phyloP scores from a whole-genome alignment of 805 yeast genomes.

The Candida adriatica region DNA sequence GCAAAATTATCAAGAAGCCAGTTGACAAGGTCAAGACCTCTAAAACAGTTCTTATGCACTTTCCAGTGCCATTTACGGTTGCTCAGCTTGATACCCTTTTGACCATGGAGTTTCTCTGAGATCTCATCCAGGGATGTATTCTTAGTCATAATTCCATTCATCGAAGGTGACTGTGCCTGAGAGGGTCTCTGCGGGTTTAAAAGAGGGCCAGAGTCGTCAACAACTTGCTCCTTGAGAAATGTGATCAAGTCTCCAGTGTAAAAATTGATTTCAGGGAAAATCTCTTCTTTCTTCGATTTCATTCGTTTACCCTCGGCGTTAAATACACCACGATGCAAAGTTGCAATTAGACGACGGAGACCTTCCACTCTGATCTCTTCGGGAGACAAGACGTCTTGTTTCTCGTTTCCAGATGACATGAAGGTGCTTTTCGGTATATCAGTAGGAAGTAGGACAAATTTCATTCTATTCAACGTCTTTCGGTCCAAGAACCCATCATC shows the following conservation, averaged over 20 bases:
- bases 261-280: slow-evolving; percentile 69
- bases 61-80: slow-evolving; percentile 92
- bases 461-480: slow-evolving; percentile 51
- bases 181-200: slow-evolving; percentile 9
- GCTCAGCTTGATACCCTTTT: slow-evolving; percentile 55
- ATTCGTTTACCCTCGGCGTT: slow-evolving; percentile 34
- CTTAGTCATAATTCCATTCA: slow-evolving; percentile 36
- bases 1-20: slow-evolving; percentile 78
- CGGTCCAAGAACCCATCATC: slow-evolving; percentile 52
- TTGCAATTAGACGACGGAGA: slow-evolving; percentile 55
- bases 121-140: slow-evolving; percentile 44
- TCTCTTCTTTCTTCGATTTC: slow-evolving; percentile 34
- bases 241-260: slow-evolving; percentile 80
- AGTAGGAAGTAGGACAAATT: slow-evolving; percentile 80
- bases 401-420: slow-evolving; percentile 30
- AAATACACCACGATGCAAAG: slow-evolving; percentile 53
- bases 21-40: slow-evolving; percentile 79
- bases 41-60: slow-evolving; percentile 65
- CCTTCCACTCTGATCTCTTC: slow-evolving; percentile 96
- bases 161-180: not conserved
- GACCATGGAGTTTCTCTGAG: slow-evolving; percentile 60
- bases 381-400: slow-evolving; percentile 57
- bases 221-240: slow-evolving; percentile 44
- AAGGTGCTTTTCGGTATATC: slow-evolving; percentile 50
- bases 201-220: slow-evolving; percentile 24